Evolutionary conservation across 1,284 basidiomycete species (phyloP), one percentile per base, ranked within the genome.

Genomic region (Marasmius oreades): DNA sequence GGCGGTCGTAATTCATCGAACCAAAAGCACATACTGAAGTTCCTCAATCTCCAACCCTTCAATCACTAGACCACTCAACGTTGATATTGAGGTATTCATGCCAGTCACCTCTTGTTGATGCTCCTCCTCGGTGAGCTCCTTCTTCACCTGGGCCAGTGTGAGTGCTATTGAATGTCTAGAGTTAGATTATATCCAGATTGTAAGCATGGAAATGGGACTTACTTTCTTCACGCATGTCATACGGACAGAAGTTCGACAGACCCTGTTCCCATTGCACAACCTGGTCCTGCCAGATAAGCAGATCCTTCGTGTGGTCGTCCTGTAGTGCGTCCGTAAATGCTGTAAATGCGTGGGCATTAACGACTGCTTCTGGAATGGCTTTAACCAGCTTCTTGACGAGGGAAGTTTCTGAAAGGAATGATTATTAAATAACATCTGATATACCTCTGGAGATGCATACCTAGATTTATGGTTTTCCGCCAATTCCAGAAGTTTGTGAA

Each of bases 371-470:
- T 14, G 45, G 45, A 26, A 47, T 47, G 8, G 45, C 45, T 24
- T 20, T 47, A 7, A 24, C 22, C 20, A 24, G 4, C 23, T 47
- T 34, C 31, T 46, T 55, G 2, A 33, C 18, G 2, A 33, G 20
- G 18, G 16, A 20, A 10, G 31, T 26, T 24, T 31, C 23, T 47
- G 23, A 10, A 12, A 12, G 31, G 28, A 52, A 37, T 10, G 11
- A 5, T 6, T 37, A 36, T 16, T 12, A 52, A 20, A 23, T 33
- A 46, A 18, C n/a, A 44, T 34, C 24, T 18, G 47, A 50, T 10
- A n/a, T n/a, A 58, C 58, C 55, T n/a, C 12, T 18, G 45, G 16
- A 31, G 2, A 2, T 1, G 46, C 59, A 0, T 36, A 60, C 59
- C 52, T 12, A 60, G 23, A 1, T 14, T 20, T 1, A 52, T 50